Evolutionary conservation across 2,329 filamentous ascomycete genomes (phyloP).

Genomic region (Hypoxylon sp.): DNA sequence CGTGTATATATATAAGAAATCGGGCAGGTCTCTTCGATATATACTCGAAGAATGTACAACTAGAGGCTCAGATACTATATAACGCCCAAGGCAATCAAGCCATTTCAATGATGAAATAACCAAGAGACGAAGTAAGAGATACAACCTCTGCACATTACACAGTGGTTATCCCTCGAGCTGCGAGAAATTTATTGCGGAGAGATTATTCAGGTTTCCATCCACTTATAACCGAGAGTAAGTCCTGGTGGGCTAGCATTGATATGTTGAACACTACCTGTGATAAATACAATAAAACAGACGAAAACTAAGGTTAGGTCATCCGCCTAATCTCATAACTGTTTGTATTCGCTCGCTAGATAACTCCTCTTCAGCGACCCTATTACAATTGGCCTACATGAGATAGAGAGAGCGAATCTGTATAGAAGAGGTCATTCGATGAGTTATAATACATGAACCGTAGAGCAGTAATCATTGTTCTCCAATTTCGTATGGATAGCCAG

Average conservation of each 20-base stretch:
- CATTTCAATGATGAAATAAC: conserved; percentile 22
- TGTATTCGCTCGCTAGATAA: not conserved
- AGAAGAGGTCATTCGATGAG: not conserved
- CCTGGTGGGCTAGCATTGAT: not conserved
- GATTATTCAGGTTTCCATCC: not conserved
- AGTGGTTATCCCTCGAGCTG: not conserved
- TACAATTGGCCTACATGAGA: not conserved
- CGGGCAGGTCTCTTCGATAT: conserved; percentile 14
- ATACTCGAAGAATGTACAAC: conserved; percentile 17
- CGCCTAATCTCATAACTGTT: not conserved
- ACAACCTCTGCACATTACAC: not conserved
- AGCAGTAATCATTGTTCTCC: not conserved
- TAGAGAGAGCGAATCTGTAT: not conserved
- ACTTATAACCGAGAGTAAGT: not conserved
- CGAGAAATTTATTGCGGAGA: not conserved
- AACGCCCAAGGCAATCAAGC: not conserved
- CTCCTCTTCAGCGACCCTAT: not conserved
- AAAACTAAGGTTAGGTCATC: not conserved
- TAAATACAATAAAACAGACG: not conserved
- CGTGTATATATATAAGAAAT: conserved; percentile 19
- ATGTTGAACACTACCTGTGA: not conserved
- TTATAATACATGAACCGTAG: not conserved
- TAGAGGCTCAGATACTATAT: not conserved
- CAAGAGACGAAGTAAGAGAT: conserved; percentile 2
- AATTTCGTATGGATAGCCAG: not conserved